Percentiles rank a stretch among this genome's conserved stretches.
These are phyloP conservation scores for Hypoxylon subgilvum DNA, from an alignment of 495 filamentous ascomycete genomes.

Conservation along the genomic window DNA sequence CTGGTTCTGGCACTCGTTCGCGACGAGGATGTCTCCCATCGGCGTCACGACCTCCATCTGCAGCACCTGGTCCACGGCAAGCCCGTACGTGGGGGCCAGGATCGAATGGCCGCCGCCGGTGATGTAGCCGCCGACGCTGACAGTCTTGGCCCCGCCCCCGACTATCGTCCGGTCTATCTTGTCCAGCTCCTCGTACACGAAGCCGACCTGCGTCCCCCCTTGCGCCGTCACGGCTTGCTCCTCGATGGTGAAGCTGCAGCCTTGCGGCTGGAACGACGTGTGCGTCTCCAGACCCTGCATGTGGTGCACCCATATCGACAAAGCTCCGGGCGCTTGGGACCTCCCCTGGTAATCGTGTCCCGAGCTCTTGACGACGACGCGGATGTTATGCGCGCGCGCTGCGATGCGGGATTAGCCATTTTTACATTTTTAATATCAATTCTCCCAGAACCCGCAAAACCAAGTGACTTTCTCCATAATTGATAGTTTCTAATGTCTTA, in stretches of 20 bases:
- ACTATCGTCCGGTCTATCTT: conserved; percentile 44
- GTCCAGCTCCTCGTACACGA: conserved; percentile 42
- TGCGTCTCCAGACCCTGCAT: conserved; percentile 48
- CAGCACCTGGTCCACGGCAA: conserved; percentile 68
- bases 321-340: conserved; percentile 54
- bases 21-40: conserved; percentile 57
- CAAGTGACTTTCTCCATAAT: neutral
- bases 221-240: conserved; percentile 46
- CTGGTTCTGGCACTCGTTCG: conserved; percentile 60
- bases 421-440: too few relatives aligned
- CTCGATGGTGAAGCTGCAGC: conserved; percentile 46
- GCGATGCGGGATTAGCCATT: conserved; percentile 2
- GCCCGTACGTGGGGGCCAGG: conserved; percentile 60
- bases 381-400: conserved; percentile 60
- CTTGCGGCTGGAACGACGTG: conserved; percentile 45
- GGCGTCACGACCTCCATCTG: conserved; percentile 67
- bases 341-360: conserved; percentile 67
- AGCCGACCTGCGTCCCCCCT: conserved; percentile 47
- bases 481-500: neutral
- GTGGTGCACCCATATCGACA: conserved; percentile 59
- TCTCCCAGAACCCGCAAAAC: too few relatives aligned
- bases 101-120: conserved; percentile 67
- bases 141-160: conserved; percentile 40
- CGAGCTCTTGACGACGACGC: conserved; percentile 67
- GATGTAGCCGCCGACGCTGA: conserved; percentile 60